phyloP scores from a whole-genome alignment of 106 monocot genomes.

The Apostasia shenzhenica region DNA sequence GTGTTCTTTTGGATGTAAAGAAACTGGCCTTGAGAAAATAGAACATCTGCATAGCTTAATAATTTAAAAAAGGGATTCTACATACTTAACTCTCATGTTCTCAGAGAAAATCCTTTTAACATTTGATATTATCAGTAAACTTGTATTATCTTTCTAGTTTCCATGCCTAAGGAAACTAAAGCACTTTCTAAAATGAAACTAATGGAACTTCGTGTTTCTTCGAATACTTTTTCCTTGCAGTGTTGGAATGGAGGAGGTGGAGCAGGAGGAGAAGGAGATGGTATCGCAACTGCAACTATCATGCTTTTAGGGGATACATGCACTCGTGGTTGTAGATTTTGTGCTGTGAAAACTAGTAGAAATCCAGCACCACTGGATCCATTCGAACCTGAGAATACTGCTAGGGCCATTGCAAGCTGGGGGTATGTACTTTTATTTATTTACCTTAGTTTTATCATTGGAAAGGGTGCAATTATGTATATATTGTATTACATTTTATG shows the following conservation, averaged over 20 bases:
- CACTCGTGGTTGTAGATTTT: slow-evolving; percentile 94
- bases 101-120: neutral
- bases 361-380: slow-evolving; percentile 89
- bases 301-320: slow-evolving; percentile 98
- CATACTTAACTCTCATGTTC: no score
- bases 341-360: slow-evolving; percentile 95
- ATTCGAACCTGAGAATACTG: slow-evolving; percentile 86
- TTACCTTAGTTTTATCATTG: neutral
- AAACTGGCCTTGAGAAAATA: no score
- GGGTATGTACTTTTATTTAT: slow-evolving; percentile 43
- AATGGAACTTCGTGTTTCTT: no score
- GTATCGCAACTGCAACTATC: slow-evolving; percentile 93
- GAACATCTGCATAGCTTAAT: no score
- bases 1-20: no score
- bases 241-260: slow-evolving; percentile 97
- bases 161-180: neutral
- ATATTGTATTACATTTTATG: no score
- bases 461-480: no score
- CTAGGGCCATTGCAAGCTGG: slow-evolving; percentile 84
- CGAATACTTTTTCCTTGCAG: slow-evolving; percentile 18
- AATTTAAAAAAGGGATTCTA: no score
- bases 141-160: neutral
- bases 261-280: slow-evolving; percentile 90
- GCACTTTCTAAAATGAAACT: no score
- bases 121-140: neutral